Conservation (phyloP, 768 basidiomycete genomes). For the Crucibulum laeve region DNA sequence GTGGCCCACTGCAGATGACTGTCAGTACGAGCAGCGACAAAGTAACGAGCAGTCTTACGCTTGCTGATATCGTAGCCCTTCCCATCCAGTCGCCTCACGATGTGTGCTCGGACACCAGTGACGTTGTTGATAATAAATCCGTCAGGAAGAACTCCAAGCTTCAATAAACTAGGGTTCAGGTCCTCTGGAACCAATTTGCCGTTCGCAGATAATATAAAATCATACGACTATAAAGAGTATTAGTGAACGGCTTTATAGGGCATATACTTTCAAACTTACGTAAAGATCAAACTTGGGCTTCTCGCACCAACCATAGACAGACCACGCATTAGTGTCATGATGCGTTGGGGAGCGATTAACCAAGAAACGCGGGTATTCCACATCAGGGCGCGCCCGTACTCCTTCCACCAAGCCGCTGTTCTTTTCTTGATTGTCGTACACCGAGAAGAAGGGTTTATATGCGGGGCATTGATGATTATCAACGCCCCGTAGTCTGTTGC, state of each 20-base stretch:
- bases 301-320: slow-evolving; percentile 71
- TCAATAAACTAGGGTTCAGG: slow-evolving; percentile 59
- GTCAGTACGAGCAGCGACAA: slow-evolving; percentile 4
- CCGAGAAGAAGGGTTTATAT: slow-evolving; percentile 46
- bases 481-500: slow-evolving; percentile 56
- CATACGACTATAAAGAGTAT: slow-evolving; percentile 54
- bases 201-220: slow-evolving; percentile 71
- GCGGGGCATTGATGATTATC: slow-evolving; percentile 73
- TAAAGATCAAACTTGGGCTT: slow-evolving; percentile 62
- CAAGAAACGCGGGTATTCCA: slow-evolving; percentile 78
- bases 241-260: not conserved
- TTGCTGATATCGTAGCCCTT: slow-evolving; percentile 84
- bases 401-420: slow-evolving; percentile 54
- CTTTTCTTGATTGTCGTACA: slow-evolving; percentile 23
- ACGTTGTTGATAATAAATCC: slow-evolving; percentile 78
- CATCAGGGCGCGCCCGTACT: slow-evolving; percentile 68
- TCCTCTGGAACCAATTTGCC: slow-evolving; percentile 60
- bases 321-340: slow-evolving; percentile 56
- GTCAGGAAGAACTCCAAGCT: slow-evolving; percentile 55
- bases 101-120: slow-evolving; percentile 72
- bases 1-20: slow-evolving; percentile 60
- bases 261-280: slow-evolving; percentile 36
- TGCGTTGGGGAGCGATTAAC: slow-evolving; percentile 48
- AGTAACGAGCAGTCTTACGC: slow-evolving; percentile 40
- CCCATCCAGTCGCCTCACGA: slow-evolving; percentile 77